Evolutionary conservation across 2,329 filamentous ascomycete species (phyloP).

Genomic region (Ascochyta lentis): DNA sequence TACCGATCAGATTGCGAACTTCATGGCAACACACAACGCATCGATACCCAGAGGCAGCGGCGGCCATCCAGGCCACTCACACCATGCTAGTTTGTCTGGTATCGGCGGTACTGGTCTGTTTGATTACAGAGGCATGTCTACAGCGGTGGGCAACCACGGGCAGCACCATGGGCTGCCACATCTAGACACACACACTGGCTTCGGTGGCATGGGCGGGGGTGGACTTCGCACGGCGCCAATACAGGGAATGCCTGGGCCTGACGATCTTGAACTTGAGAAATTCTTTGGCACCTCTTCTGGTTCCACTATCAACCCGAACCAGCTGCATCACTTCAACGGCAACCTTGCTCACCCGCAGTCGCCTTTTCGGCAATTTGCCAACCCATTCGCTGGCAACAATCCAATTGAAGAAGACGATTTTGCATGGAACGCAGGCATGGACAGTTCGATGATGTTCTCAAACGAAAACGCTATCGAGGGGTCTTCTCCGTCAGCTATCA

Average conservation of each 20-base stretch:
- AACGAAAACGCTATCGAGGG: conserved; percentile 87
- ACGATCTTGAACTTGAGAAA: conserved; percentile 72
- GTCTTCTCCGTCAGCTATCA: conserved; percentile 95
- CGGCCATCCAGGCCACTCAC: conserved; percentile 63
- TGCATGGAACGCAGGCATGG: conserved; percentile 85
- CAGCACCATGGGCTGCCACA: conserved; percentile 75
- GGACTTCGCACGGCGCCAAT: conserved; percentile 77
- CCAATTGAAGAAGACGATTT: conserved; percentile 77
- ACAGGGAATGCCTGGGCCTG: conserved; percentile 61
- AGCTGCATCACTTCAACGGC: conserved; percentile 87
- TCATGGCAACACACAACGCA: conserved; percentile 67
- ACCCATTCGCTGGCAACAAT: conserved; percentile 64
- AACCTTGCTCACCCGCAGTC: conserved; percentile 69
- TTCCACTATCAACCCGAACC: conserved; percentile 68
- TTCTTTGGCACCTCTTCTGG: conserved; percentile 68
- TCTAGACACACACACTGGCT: conserved; percentile 78
- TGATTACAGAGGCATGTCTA: conserved; percentile 76
- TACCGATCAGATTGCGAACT: conserved; percentile 70
- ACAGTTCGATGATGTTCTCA: conserved; percentile 65
- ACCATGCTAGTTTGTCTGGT: conserved; percentile 77
- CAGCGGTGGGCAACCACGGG: conserved; percentile 69
- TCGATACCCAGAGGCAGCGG: conserved; percentile 57
- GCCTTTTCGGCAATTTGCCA: conserved; percentile 47
- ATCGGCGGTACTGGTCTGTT: conserved; percentile 63
- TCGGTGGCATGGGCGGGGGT: conserved; percentile 69